Base-by-base conservation (phyloP, 1,284 basidiomycete genomes). In the Apiotrichum siamense region DNA sequence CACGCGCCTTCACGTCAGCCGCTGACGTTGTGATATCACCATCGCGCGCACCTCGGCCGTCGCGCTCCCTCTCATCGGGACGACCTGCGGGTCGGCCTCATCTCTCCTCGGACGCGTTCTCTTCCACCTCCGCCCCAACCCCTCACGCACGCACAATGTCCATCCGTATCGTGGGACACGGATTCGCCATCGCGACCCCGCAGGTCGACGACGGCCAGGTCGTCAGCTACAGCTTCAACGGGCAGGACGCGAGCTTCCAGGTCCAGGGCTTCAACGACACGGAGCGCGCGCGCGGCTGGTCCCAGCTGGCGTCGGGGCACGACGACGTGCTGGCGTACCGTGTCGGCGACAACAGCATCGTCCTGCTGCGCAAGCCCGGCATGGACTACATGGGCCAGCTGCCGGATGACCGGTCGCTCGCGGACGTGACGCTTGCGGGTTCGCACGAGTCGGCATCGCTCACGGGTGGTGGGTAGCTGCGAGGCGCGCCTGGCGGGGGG, bases 391-490 rank as follows among this genome's bases (percentile, higher is more conserved):
- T 54, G 52, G 35, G 33, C 35, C 32, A 29, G 21, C 46, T 57
- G 10, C 56, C 56, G 6, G 56, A 57, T 40, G 49, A 52, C 44
- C 50, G 52, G 15, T 47, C 49, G 24, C 32, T 57, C 20, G 56
- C 56, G n/a, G 56, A 57, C 26, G 29, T 57, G 11, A 46, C 52
- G 13, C 37, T 54, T 17, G 40, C 52, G 1, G 56, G 56, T 24
- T 40, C 52, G 3, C 56, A 57, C 46, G 52, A 57, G 56, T 47
- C 43, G 12, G 37, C 49, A 7, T 46, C 49, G 25, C 27, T 49
- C 39, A 24, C 15, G 5, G 56, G 56, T 18, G 46, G 53, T 55
- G 37, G 27, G 53, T 21, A n/a, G 3, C n/a, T 41, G 27, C 23
- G 33, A 2, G 23, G 26, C 11, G n/a, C n/a, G n/a, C n/a, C n/a